A percentile compares a stretch with the other conserved stretches of the same genome.
These are phyloP conservation scores for Pythium insidiosum DNA, from an alignment of 352 stramenopile genomes.

Conservation along the genomic window DNA sequence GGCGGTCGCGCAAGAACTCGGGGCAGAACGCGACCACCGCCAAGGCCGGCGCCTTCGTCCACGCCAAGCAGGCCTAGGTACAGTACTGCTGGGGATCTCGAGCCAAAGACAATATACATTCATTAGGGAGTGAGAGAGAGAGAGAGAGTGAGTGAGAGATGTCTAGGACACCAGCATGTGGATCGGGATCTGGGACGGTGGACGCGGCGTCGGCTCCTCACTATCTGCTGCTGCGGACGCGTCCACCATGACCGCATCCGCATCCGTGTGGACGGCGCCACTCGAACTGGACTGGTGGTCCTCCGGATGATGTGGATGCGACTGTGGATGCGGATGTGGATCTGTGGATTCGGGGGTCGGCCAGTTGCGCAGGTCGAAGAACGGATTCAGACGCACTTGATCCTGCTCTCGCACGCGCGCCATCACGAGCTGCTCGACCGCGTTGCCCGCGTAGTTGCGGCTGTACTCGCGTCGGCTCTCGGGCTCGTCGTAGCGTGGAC, in stretches of 20 bases:
- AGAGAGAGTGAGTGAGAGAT: background rate
- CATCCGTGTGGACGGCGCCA: background rate
- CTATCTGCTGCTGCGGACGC: background rate
- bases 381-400: conserved; percentile 14
- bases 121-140: background rate
- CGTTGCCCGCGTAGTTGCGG: conserved; percentile 48
- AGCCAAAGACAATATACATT: conserved; percentile 7
- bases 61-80: conserved; percentile 50
- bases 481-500: conserved; percentile 47
- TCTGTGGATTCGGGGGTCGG: conserved; percentile 3
- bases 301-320: background rate
- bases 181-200: conserved; percentile 40
- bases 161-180: conserved; percentile 65
- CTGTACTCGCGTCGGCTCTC: conserved; percentile 60
- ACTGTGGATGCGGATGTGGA: background rate
- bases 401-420: conserved; percentile 8
- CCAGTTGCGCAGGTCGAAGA: conserved; percentile 10
- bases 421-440: conserved; percentile 27
- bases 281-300: background rate
- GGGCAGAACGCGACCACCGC: conserved; percentile 24
- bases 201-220: conserved; percentile 12
- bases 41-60: conserved; percentile 46
- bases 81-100: background rate
- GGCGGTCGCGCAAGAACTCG: conserved; percentile 73
- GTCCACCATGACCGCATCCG: conserved; percentile 4